Conservation (phyloP, 306 rosid genomes). For the Comarum palustre region DNA sequence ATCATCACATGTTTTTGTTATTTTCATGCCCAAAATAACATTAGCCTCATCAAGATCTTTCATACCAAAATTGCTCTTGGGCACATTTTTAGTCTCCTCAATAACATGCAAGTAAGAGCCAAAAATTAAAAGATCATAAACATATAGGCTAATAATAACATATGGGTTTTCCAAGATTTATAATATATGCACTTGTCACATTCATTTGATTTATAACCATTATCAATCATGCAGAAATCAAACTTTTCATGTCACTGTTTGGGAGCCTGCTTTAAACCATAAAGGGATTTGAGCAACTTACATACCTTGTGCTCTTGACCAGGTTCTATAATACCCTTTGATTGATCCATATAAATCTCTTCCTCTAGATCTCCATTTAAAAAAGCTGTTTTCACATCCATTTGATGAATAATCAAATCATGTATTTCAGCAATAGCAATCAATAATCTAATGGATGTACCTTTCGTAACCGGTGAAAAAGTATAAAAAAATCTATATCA, state of each 20-base stretch:
- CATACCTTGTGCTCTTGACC: neutral
- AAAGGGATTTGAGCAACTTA: neutral
- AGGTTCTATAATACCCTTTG: neutral
- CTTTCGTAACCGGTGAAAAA: neutral
- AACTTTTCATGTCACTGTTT: slow-evolving; percentile 3
- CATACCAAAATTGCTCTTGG: neutral
- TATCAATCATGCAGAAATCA: neutral
- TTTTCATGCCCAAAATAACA: neutral
- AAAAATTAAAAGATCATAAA: neutral
- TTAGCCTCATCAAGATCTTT: too few species aligned
- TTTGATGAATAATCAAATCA: neutral
- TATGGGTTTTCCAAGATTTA: neutral
- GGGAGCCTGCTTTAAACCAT: neutral
- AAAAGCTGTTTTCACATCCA: neutral
- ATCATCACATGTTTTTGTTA: neutral
- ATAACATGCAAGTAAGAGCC: too few species aligned
- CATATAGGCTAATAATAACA: neutral
- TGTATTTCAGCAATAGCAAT: neutral
- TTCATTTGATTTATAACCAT: neutral
- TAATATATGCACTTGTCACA: neutral
- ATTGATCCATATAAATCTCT: neutral
- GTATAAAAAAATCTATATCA: neutral
- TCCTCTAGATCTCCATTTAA: neutral
- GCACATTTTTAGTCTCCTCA: too few species aligned
- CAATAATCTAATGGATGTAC: neutral